phyloP scores from a whole-genome alignment of 768 basidiomycete genomes.

The Suillus subalutaceus region DNA sequence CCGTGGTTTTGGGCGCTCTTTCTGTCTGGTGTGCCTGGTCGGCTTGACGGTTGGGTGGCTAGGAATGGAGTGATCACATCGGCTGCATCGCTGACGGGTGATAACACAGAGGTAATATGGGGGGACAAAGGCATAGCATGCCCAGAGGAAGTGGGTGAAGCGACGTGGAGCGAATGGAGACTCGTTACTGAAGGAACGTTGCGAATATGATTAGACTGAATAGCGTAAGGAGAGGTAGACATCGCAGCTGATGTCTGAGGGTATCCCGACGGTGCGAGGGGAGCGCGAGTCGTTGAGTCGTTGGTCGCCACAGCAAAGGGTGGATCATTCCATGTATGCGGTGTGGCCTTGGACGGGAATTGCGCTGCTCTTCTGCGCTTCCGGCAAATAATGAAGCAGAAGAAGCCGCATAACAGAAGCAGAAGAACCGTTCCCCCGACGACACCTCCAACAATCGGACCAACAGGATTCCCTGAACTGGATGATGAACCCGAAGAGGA shows the following conservation, averaged over 20 bases:
- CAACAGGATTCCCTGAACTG: conserved; percentile 7
- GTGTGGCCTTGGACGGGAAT: not conserved
- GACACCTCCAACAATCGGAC: conserved; percentile 27
- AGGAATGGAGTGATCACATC: conserved; percentile 30
- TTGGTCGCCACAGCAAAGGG: conserved; percentile 9
- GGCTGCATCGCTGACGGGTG: conserved; percentile 19
- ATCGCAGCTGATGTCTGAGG: conserved; percentile 5
- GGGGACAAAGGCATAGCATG: conserved; percentile 4
- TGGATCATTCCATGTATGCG: not conserved
- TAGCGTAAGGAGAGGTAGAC: not conserved
- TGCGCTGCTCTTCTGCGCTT: conserved; percentile 12
- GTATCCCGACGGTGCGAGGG: conserved; percentile 2
- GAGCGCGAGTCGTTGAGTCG: conserved; percentile 1
- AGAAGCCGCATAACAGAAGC: conserved; percentile 18
- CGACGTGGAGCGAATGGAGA: conserved; percentile 3
- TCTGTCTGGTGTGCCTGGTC: not conserved
- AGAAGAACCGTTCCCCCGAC: conserved; percentile 21
- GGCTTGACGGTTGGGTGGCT: conserved; percentile 10
- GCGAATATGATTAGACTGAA: conserved; percentile 11
- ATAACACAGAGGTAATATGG: not conserved
- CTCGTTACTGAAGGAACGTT: conserved; percentile 18
- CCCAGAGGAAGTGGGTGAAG: conserved; percentile 5
- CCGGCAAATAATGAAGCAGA: conserved; percentile 16
- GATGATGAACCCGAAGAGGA: not conserved
- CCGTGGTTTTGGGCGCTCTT: conserved; percentile 14